Evolutionary conservation across 768 basidiomycete species (phyloP).

Genomic region (Russula abietina): DNA sequence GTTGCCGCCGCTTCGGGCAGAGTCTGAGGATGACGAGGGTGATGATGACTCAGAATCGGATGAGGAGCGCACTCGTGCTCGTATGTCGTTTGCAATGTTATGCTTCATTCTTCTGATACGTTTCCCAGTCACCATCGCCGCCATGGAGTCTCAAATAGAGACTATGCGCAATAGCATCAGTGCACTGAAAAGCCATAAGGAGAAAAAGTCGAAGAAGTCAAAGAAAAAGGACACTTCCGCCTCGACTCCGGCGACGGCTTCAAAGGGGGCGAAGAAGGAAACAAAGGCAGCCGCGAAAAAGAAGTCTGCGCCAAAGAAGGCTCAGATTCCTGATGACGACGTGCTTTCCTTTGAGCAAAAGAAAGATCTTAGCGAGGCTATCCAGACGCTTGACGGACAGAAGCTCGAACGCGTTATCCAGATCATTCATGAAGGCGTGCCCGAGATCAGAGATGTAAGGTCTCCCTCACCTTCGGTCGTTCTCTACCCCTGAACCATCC

Average conservation of each 20-base stretch:
- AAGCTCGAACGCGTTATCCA: constrained; percentile 88
- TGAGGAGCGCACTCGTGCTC: constrained; percentile 48
- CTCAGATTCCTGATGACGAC: constrained; percentile 61
- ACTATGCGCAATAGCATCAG: constrained; percentile 66
- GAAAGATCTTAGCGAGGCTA: constrained; percentile 96
- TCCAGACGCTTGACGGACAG: constrained; percentile 72
- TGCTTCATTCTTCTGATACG: constrained; percentile 22
- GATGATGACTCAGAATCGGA: constrained; percentile 61
- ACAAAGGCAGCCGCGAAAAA: constrained; percentile 38
- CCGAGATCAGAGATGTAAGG: constrained; percentile 88
- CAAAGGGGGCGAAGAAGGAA: constrained; percentile 50
- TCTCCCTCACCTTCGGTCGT: constrained; percentile 13
- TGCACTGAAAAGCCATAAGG: constrained; percentile 45
- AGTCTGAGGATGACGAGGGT: constrained; percentile 56
- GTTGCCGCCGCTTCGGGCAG: constrained; percentile 53
- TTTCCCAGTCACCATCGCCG: constrained; percentile 56
- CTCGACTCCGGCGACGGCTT: constrained; percentile 53
- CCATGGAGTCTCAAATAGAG: constrained; percentile 79
- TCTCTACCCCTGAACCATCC: constrained; percentile 22
- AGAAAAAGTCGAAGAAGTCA: constrained; percentile 64
- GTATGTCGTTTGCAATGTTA: constrained; percentile 39
- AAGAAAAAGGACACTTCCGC: constrained; percentile 51
- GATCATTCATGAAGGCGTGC: constrained; percentile 91
- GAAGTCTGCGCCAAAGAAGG: constrained; percentile 62
- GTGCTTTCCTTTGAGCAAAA: constrained; percentile 93